Evolutionary conservation across 2,329 filamentous ascomycete genomes (phyloP).

Genomic region (Ophiognomonia clavigignenti-juglandacearum): DNA sequence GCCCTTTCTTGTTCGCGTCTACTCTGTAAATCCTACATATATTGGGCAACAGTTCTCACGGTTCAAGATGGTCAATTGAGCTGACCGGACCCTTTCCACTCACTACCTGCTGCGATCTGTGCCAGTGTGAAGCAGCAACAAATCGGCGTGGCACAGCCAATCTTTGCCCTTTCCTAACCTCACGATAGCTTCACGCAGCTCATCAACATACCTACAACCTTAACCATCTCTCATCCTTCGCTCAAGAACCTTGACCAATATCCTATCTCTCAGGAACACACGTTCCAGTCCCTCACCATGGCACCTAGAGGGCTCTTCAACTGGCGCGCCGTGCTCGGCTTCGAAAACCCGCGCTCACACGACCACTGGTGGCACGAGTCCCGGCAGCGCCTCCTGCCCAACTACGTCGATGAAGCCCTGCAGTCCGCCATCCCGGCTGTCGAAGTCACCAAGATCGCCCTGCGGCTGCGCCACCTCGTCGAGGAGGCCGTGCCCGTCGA

Average conservation of each 20-base stretch:
- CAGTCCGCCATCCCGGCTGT: slow-evolving; percentile 66
- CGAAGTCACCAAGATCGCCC: slow-evolving; percentile 83
- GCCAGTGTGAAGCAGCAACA: background rate
- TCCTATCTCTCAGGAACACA: background rate
- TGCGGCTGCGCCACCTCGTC: slow-evolving; percentile 86
- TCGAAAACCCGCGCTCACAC: slow-evolving; percentile 28
- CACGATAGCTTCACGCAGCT: background rate
- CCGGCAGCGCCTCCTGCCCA: slow-evolving; percentile 54
- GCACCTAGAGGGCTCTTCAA: slow-evolving; percentile 15
- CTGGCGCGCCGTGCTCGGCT: slow-evolving; percentile 29
- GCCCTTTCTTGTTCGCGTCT: too few species aligned
- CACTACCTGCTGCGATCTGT: too few species aligned
- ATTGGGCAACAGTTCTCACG: too few species aligned
- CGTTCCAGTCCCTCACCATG: slow-evolving; percentile 1
- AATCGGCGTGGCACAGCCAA: background rate
- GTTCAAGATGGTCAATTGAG: too few species aligned
- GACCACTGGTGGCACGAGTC: slow-evolving; percentile 37
- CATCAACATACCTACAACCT: background rate
- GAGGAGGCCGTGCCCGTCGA: slow-evolving; percentile 89
- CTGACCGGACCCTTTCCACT: too few species aligned
- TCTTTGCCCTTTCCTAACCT: background rate
- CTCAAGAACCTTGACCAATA: background rate
- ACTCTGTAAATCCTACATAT: too few species aligned
- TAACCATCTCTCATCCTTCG: background rate
- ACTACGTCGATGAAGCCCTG: slow-evolving; percentile 51